A percentile compares a stretch with the other conserved stretches of the same genome.
These are phyloP conservation scores for Candida orba DNA, from an alignment of 805 yeast species.

Conservation along the genomic window DNA sequence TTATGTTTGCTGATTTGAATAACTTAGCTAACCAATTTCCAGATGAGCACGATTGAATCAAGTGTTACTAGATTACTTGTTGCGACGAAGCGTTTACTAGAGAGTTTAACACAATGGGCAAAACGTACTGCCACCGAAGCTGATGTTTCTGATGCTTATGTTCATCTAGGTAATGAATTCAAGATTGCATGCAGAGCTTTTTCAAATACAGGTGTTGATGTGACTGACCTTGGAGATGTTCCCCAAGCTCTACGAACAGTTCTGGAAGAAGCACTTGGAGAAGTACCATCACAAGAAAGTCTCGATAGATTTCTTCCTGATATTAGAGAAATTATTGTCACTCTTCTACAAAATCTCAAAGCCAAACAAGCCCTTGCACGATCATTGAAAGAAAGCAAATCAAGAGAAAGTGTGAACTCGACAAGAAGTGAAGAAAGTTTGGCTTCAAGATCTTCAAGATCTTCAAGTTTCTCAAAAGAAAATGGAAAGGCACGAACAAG, in stretches of 20 bases:
- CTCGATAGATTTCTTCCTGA: conserved; percentile 75
- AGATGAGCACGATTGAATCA: conserved; percentile 58
- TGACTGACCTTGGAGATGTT: conserved; percentile 81
- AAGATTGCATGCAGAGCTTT: conserved; percentile 79
- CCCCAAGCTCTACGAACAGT: conserved; percentile 75
- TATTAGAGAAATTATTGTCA: conserved; percentile 80
- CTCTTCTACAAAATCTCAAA: conserved; percentile 70
- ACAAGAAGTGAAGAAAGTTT: conserved; percentile 9
- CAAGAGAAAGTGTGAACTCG: conserved; percentile 16
- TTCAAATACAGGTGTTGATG: conserved; percentile 69
- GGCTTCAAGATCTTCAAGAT: conserved; percentile 3
- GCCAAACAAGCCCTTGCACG: conserved; percentile 61
- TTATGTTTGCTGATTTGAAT: no score
- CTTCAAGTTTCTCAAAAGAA: not conserved
- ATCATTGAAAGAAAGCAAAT: conserved; percentile 24
- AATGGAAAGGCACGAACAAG: not conserved
- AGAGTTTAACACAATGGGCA: conserved; percentile 87
- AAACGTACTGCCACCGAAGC: conserved; percentile 67
- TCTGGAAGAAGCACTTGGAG: conserved; percentile 79
- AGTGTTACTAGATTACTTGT: conserved; percentile 74
- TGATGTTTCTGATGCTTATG: conserved; percentile 86
- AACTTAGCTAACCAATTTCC: conserved; percentile 4
- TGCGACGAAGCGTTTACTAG: conserved; percentile 84
- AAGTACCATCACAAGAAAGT: conserved; percentile 75
- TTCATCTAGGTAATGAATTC: conserved; percentile 88